phyloP scores from a whole-genome alignment of 176 grass and related monocot genomes.

The Carex scoparia region DNA sequence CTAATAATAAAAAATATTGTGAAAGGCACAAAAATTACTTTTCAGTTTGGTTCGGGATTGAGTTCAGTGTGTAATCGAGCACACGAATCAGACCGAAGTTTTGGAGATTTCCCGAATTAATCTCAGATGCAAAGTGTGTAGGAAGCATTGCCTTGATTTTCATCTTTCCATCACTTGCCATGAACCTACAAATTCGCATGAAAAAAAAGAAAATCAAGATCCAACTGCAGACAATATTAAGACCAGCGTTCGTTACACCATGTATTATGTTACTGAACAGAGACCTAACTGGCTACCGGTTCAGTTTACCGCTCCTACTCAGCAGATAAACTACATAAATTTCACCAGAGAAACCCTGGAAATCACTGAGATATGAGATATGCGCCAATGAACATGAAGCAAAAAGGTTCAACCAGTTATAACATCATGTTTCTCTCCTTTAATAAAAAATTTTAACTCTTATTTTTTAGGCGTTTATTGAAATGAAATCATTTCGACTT shows the following conservation, averaged over 20 bases:
- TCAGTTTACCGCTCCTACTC: not conserved
- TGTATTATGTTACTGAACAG: not conserved
- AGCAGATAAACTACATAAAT: not conserved
- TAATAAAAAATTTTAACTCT: not conserved
- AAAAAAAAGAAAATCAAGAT: conserved; percentile 11
- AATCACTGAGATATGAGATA: too few relatives aligned
- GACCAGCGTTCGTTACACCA: not conserved
- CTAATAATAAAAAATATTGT: too few relatives aligned
- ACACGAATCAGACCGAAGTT: conserved; percentile 76
- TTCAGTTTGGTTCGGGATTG: conserved; percentile 32
- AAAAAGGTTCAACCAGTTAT: not conserved
- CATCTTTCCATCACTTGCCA: conserved; percentile 67
- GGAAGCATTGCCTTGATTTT: conserved; percentile 89
- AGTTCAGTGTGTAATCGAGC: conserved; percentile 78
- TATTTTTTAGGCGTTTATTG: not conserved
- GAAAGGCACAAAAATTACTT: conserved; percentile 31
- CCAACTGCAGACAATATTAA: not conserved
- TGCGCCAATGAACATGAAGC: not conserved
- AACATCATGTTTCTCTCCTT: not conserved
- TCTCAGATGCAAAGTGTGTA: conserved; percentile 45
- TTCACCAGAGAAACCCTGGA: not conserved
- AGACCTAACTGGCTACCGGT: not conserved
- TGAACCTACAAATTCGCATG: conserved; percentile 47
- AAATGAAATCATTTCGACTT: conserved; percentile 10
- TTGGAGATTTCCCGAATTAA: conserved; percentile 70